Conservation (phyloP, 2,329 filamentous ascomycete genomes). For the Colletotrichum plurivorum region DNA sequence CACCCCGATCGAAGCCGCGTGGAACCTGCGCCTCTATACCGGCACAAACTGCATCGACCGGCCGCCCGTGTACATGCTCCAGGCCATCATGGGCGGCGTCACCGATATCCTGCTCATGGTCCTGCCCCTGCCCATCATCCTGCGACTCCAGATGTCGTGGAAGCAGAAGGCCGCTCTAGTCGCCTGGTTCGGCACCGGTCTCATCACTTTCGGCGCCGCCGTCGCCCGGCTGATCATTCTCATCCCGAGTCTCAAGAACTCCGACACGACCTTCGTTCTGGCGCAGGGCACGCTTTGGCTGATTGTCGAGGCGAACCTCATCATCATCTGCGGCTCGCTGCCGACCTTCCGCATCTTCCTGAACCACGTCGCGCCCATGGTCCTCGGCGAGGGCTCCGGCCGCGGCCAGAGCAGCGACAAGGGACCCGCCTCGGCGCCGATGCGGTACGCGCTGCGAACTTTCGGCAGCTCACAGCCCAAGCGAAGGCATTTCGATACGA, state of each 20-base stretch:
- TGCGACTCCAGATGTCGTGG: slow-evolving; percentile 58
- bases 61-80: slow-evolving; percentile 61
- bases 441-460: neutral
- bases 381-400: slow-evolving; percentile 44
- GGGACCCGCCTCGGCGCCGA: neutral
- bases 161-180: slow-evolving; percentile 61
- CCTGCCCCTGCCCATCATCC: slow-evolving; percentile 61
- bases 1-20: slow-evolving; percentile 49
- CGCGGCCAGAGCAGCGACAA: neutral
- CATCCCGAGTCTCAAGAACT: slow-evolving; percentile 7
- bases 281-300: slow-evolving; percentile 28
- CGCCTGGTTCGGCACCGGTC: slow-evolving; percentile 60
- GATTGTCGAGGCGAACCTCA: slow-evolving; percentile 55
- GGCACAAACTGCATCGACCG: slow-evolving; percentile 58
- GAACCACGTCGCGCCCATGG: slow-evolving; percentile 51
- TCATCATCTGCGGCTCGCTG: slow-evolving; percentile 56
- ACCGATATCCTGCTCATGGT: slow-evolving; percentile 62
- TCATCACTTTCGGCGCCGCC: slow-evolving; percentile 35
- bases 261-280: slow-evolving; percentile 10
- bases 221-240: slow-evolving; percentile 23
- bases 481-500: neutral
- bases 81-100: slow-evolving; percentile 61
- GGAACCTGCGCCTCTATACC: slow-evolving; percentile 45
- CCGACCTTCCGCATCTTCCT: slow-evolving; percentile 57
- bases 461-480: slow-evolving; percentile 4